Conservation (phyloP, 306 rosid species). For the Gillenia trifoliata region DNA sequence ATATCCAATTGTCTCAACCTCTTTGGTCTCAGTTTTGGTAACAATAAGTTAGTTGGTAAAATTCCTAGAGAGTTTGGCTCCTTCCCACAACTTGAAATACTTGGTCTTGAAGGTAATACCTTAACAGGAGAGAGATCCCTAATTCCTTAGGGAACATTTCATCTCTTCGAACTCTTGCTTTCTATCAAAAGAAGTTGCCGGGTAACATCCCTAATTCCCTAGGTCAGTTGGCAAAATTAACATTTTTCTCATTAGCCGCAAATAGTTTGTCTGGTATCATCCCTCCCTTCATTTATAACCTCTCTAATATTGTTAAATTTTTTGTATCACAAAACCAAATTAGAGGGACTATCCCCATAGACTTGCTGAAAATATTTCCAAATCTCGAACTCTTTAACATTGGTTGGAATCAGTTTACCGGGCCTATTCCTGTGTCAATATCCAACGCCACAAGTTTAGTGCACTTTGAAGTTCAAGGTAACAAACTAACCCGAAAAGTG, state of each 20-base stretch:
- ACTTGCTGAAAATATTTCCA: background rate
- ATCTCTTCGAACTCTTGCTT: background rate
- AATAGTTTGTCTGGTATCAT: slow-evolving; percentile 16
- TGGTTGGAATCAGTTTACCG: background rate
- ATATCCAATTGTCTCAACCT: background rate
- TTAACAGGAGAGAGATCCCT: background rate
- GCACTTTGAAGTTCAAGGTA: accelerated
- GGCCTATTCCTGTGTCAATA: background rate
- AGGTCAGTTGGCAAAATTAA: background rate
- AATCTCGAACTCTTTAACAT: background rate
- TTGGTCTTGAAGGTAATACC: background rate
- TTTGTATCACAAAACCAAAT: background rate
- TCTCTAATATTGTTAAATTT: background rate
- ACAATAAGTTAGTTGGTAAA: background rate
- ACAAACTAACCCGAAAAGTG: background rate
- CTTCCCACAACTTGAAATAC: too few relatives aligned
- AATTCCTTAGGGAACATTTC: background rate
- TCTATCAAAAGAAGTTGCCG: background rate
- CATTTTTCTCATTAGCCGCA: background rate
- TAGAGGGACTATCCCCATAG: background rate
- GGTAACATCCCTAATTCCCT: background rate
- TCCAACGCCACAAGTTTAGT: background rate
- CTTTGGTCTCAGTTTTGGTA: background rate
- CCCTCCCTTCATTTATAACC: slow-evolving; percentile 22
- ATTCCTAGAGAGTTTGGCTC: background rate